These are phyloP conservation scores for Cicer arietinum DNA, from an alignment of 306 rosid species.

Conservation along the genomic window DNA sequence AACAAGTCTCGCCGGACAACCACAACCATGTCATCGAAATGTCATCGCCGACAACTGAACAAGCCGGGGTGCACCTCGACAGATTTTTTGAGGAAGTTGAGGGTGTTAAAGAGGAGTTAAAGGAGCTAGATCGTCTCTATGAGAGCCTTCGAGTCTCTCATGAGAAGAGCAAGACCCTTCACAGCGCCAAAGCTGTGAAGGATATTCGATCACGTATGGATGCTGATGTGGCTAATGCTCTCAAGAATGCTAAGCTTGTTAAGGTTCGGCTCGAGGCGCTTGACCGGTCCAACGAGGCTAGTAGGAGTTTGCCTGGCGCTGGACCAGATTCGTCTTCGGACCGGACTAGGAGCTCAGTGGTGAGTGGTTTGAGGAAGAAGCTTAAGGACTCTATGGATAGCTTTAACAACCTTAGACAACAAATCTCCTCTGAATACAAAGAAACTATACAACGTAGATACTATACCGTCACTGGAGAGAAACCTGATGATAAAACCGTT, in stretches of 20 bases:
- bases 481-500: constrained; percentile 82
- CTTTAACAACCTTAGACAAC: constrained; percentile 67
- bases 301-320: constrained; percentile 57
- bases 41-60: constrained; percentile 34
- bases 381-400: constrained; percentile 84
- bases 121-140: constrained; percentile 68
- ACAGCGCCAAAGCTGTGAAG: constrained; percentile 77
- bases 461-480: constrained; percentile 91
- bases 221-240: constrained; percentile 71
- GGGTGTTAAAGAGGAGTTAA: constrained; percentile 72
- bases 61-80: constrained; percentile 52
- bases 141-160: constrained; percentile 60
- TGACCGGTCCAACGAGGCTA: constrained; percentile 81
- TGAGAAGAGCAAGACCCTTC: constrained; percentile 74
- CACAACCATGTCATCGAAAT: constrained; percentile 67
- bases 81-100: constrained; percentile 81
- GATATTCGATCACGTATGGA: constrained; percentile 92
- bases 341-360: constrained; percentile 77
- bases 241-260: constrained; percentile 74
- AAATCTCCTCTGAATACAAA: constrained; percentile 81
- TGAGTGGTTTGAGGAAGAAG: constrained; percentile 75
- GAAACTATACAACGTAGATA: constrained; percentile 88
- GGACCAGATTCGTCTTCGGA: constrained; percentile 91
- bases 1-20: constrained; percentile 57
- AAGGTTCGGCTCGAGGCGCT: constrained; percentile 83